Base-by-base conservation (phyloP, 495 filamentous ascomycete species). In the Paragyromitra xinjiangensis region DNA sequence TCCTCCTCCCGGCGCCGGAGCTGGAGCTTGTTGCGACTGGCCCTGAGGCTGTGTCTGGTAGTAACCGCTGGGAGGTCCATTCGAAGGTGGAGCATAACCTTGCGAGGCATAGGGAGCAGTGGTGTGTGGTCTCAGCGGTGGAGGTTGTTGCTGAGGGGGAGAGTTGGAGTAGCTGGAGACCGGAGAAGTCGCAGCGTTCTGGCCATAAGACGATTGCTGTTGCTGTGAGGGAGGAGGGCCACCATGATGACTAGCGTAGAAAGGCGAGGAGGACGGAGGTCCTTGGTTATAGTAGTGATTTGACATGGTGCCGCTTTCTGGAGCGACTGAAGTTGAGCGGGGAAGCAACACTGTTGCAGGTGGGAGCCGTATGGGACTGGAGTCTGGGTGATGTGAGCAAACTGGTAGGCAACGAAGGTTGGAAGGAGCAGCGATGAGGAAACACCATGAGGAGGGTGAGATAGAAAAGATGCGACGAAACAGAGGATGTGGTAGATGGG, bases 71-170 rank as follows among this genome's bases (percentile, higher is more conserved):
- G 51, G 64, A 0, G 53, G 61, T 2, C 29, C 40, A 39, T 48
- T 50, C 0, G 51, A 26, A 4, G 80, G 80, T 8, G 80, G 80
- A 6, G 74, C 79, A 45, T 73, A 75, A 2, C 80, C 74, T 39
- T 77, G 58, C 5, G 45, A 34, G 24, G 69, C 50, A 24, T 75
- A 81, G 0, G 79, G 79, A 0, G 79, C 79, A 51, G 80, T 59
- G 2, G 80, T 81, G 61, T 81, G 80, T 0, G 80, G 67, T 19
- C 80, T 61, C 1, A 75, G 34, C 1, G 80, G 80, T n/a, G 80
- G 69, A 11, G 69, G 74, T 11, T 71, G 77, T 74, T 77, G 77
- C n/a, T 77, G 77, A 3, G 77, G 75, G 3, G 77, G 75, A 0
- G 77, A 72, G 29, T 78, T 71, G 7, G 66, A 71, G 44, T 78